A percentile compares a stretch with the other conserved stretches of the same genome.
phyloP scores from a whole-genome alignment of 2,329 filamentous ascomycete species.

The Apiospora rasikravindrae region DNA sequence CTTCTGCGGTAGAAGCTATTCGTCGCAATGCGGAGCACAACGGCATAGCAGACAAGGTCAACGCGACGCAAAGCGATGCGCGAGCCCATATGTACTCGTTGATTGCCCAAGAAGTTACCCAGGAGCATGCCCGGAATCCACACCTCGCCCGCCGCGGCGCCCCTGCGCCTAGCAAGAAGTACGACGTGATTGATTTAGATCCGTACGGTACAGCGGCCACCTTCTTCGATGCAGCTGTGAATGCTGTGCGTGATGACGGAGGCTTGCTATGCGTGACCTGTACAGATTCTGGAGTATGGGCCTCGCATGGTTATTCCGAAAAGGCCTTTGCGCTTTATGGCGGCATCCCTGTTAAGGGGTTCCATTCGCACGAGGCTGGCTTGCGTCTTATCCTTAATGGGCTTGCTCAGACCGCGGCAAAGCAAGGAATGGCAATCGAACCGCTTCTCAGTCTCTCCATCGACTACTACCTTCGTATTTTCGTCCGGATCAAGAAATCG shows the following conservation, averaged over 20 bases:
- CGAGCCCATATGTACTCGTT: slow-evolving; percentile 88
- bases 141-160: slow-evolving; percentile 46
- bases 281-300: slow-evolving; percentile 94
- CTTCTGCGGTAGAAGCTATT: slow-evolving; percentile 79
- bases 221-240: slow-evolving; percentile 89
- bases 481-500: slow-evolving; percentile 80
- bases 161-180: slow-evolving; percentile 60
- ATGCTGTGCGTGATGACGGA: slow-evolving; percentile 81
- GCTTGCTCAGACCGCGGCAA: slow-evolving; percentile 78
- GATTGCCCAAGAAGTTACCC: slow-evolving; percentile 58
- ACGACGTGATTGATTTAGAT: slow-evolving; percentile 95
- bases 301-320: slow-evolving; percentile 90
- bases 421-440: slow-evolving; percentile 87
- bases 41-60: slow-evolving; percentile 71
- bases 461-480: slow-evolving; percentile 92
- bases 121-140: slow-evolving; percentile 42
- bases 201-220: slow-evolving; percentile 93
- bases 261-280: slow-evolving; percentile 94
- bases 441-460: slow-evolving; percentile 92
- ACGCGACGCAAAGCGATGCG: slow-evolving; percentile 79
- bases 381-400: slow-evolving; percentile 84
- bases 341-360: slow-evolving; percentile 83
- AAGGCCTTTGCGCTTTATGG: slow-evolving; percentile 96
- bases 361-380: slow-evolving; percentile 87
- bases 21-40: slow-evolving; percentile 86